These are phyloP conservation scores for Podaxis sp. DNA, from an alignment of 768 basidiomycete genomes.

Conservation along the genomic window DNA sequence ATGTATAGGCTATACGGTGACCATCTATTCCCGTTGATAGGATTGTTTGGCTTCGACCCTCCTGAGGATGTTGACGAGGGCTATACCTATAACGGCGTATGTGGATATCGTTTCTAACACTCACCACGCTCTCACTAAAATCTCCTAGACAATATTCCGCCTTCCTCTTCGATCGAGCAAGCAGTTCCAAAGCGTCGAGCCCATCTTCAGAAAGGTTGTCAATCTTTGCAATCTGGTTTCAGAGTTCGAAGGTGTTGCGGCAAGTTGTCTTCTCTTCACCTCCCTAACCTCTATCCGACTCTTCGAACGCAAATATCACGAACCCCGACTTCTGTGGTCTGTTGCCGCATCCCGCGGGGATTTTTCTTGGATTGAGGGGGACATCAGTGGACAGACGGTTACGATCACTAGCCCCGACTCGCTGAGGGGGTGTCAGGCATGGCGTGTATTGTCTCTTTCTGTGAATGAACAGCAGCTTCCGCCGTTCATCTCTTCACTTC, in stretches of 20 bases:
- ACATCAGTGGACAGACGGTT: neutral
- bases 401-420: neutral
- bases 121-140: neutral
- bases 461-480: neutral
- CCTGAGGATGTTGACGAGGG: neutral
- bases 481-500: neutral
- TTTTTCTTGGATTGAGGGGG: neutral
- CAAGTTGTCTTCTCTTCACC: constrained; percentile 43
- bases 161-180: constrained; percentile 39
- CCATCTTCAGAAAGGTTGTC: constrained; percentile 20
- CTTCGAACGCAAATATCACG: constrained; percentile 22
- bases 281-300: constrained; percentile 29
- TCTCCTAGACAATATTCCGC: constrained; percentile 44
- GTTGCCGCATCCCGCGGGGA: constrained; percentile 22
- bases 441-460: neutral
- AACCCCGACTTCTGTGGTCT: constrained; percentile 22
- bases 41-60: constrained; percentile 33
- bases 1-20: constrained; percentile 38
- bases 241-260: constrained; percentile 30
- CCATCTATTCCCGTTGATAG: constrained; percentile 39
- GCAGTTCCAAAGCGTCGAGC: constrained; percentile 22
- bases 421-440: neutral
- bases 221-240: constrained; percentile 29
- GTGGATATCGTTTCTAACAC: neutral
- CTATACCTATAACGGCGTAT: constrained; percentile 11